Base-by-base conservation (phyloP, 2,329 filamentous ascomycete genomes). In the Arthrobotrys entomopaga region DNA sequence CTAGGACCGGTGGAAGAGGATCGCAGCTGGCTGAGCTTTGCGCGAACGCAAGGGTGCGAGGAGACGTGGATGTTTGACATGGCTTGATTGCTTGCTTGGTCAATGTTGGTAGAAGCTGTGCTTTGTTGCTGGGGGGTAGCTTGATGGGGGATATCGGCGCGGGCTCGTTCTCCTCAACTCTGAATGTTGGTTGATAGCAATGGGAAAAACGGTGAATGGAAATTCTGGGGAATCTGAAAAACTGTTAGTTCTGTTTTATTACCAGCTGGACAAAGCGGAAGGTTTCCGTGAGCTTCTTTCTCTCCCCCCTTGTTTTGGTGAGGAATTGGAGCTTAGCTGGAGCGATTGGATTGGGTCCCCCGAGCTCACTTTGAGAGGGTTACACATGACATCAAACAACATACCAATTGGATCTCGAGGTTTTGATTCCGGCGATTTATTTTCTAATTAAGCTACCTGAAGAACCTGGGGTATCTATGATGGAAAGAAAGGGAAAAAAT, bases 11-110 rank as follows among this genome's bases (percentile, higher is more conserved):
- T 88, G 48, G 84, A 85, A 66, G 87, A 85, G 46, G 91, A 95
- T 73, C 94, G 90, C 53, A 98, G 87, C 83, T 95, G 91, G 78
- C 91, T 93, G 79, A 98, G 88, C 85, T 98, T 98, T 78, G 91
- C 92, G 79, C 87, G 85, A 48, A 97, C 86, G 82, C 92, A 96
- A 40, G 94, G 94, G 82, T 98, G 94, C 15, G 84, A 84, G 43
- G 93, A 97, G 80, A 97, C 84, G 83, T 95, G 92, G 40, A 87
- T 84, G 79, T 88, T 73, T 52, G 61, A 57, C 69, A 72, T 72
- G 46, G n/a, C 89, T 57, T 1, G n/a, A n/a, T n/a, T n/a, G 42
- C 81, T 76, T 49, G 20, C 50, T 15, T 60, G 50, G 42, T 19
- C 16, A 34, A 16, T 24, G 42, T 46, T 46, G 13, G 42, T 46